Conservation (phyloP, 495 filamentous ascomycete species). For the Podospora comata region DNA sequence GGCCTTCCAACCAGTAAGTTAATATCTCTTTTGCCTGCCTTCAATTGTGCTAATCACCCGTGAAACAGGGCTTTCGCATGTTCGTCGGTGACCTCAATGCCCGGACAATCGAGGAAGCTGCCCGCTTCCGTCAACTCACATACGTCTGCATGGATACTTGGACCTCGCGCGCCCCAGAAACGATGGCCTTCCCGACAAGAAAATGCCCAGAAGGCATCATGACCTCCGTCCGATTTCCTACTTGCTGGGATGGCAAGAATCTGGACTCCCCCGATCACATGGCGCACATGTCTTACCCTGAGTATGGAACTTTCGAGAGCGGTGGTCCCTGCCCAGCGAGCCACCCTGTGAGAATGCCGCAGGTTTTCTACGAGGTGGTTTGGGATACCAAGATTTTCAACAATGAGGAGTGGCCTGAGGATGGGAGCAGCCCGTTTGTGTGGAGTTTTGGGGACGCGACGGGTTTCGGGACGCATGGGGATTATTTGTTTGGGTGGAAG, state of each 20-base stretch:
- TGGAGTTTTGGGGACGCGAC: slow-evolving; percentile 26
- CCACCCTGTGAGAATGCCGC: slow-evolving; percentile 46
- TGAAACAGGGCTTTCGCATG: slow-evolving; percentile 50
- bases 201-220: slow-evolving; percentile 49
- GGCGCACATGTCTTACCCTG: slow-evolving; percentile 48
- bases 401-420: slow-evolving; percentile 40
- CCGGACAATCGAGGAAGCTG: slow-evolving; percentile 34
- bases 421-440: slow-evolving; percentile 42
- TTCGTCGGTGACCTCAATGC: slow-evolving; percentile 45
- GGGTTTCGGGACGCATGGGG: slow-evolving; percentile 20
- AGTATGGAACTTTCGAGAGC: slow-evolving; percentile 34
- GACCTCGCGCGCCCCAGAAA: slow-evolving; percentile 35
- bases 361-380: slow-evolving; percentile 48
- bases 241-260: slow-evolving; percentile 56
- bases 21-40: background rate
- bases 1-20: slow-evolving; percentile 35
- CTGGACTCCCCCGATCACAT: slow-evolving; percentile 55
- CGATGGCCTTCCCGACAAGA: slow-evolving; percentile 41
- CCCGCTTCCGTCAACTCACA: slow-evolving; percentile 32
- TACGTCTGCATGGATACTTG: slow-evolving; percentile 43
- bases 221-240: slow-evolving; percentile 49
- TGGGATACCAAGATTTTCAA: slow-evolving; percentile 49
- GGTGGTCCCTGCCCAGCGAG: slow-evolving; percentile 44
- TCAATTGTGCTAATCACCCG: background rate
- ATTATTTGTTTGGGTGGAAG: slow-evolving; percentile 37